Conservation (phyloP, 2,329 filamentous ascomycete species). For the Trichoderma sp. region DNA sequence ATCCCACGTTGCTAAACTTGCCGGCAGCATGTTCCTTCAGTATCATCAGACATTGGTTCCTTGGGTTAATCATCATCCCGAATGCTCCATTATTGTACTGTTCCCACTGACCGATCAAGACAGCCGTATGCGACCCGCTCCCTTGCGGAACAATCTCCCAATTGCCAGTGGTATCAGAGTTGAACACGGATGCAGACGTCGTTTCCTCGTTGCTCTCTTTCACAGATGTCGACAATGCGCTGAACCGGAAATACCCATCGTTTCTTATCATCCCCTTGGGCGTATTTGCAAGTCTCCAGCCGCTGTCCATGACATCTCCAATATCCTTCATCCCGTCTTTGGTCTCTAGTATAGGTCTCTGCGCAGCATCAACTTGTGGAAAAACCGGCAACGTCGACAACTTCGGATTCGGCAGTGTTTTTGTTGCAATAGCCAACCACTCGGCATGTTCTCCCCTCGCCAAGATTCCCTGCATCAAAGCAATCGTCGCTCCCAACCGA, state of each 20-base stretch:
- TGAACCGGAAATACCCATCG: constrained; percentile 5
- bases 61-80: not conserved
- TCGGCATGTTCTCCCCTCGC: not conserved
- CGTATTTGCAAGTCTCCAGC: constrained; percentile 3
- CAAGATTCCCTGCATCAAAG: constrained; percentile 6
- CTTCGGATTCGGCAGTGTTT: not conserved
- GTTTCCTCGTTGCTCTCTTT: not conserved
- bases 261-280: not conserved
- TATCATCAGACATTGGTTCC: constrained; percentile 3
- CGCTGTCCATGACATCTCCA: not conserved
- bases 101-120: not conserved
- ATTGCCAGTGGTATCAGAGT: not conserved
- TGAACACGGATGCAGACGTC: not conserved
- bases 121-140: not conserved
- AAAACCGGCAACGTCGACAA: not conserved
- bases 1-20: not conserved
- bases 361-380: not conserved
- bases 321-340: not conserved
- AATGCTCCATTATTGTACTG: constrained; percentile 15
- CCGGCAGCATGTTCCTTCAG: not conserved
- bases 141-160: not conserved
- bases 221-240: not conserved
- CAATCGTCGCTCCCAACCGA: constrained; percentile 2
- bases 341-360: not conserved
- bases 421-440: constrained; percentile 7